These are phyloP conservation scores for Elaeis guineensis DNA, from an alignment of 176 grass and related monocot genomes.

Conservation along the genomic window DNA sequence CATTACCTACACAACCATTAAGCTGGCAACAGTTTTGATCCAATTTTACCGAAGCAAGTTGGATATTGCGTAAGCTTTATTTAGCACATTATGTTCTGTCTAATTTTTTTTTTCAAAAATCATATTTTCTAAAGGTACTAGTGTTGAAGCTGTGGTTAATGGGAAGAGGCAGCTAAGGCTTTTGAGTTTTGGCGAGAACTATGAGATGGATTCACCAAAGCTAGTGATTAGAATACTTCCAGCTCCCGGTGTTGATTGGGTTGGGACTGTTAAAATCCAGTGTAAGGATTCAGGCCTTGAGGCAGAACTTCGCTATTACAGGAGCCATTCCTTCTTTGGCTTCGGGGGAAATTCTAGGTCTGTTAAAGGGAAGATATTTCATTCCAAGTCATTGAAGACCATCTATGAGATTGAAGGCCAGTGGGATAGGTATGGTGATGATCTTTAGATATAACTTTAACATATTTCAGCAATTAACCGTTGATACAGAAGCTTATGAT, in stretches of 20 bases:
- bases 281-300: conserved; percentile 58
- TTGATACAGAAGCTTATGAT: too few species aligned
- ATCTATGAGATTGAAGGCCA: conserved; percentile 62
- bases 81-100: too few species aligned
- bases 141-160: conserved; percentile 51
- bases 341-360: conserved; percentile 55
- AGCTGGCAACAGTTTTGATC: too few species aligned
- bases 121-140: conserved; percentile 26
- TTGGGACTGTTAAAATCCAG: conserved; percentile 40
- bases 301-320: conserved; percentile 48
- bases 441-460: too few species aligned
- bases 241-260: conserved; percentile 44
- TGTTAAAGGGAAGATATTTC: conserved; percentile 43
- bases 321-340: conserved; percentile 45
- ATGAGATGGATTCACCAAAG: conserved; percentile 68
- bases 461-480: too few species aligned
- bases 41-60: too few species aligned
- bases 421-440: conserved; percentile 46
- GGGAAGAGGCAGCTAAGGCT: conserved; percentile 54
- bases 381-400: conserved; percentile 8
- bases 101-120: too few species aligned
- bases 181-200: conserved; percentile 33
- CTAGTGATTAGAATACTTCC: conserved; percentile 66
- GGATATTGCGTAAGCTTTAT: too few species aligned
- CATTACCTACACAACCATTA: too few species aligned